These are phyloP conservation scores for Helicocarpus griseus DNA, from an alignment of 2,329 filamentous ascomycete species.

Conservation along the genomic window DNA sequence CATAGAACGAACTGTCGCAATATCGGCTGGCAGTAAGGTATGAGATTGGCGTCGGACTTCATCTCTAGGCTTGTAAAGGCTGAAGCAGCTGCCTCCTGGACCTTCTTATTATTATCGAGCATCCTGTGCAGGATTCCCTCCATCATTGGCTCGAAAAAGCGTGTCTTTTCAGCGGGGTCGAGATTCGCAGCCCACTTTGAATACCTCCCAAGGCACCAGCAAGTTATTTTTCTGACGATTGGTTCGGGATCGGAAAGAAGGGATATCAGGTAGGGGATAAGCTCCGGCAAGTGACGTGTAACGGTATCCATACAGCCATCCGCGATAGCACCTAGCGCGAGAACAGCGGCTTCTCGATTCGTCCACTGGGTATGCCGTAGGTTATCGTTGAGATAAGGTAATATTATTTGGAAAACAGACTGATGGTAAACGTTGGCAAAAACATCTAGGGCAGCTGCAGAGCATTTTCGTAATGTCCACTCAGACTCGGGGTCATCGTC, in stretches of 20 bases:
- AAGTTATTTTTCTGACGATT: slow-evolving; percentile 91
- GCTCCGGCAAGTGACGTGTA: slow-evolving; percentile 77
- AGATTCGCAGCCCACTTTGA: slow-evolving; percentile 83
- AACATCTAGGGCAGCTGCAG: slow-evolving; percentile 86
- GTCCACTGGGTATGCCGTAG: slow-evolving; percentile 84
- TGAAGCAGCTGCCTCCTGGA: slow-evolving; percentile 91
- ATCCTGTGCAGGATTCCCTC: slow-evolving; percentile 89
- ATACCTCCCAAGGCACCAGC: slow-evolving; percentile 92
- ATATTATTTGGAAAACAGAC: slow-evolving; percentile 79
- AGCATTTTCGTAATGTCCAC: slow-evolving; percentile 96
- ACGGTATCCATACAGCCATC: slow-evolving; percentile 90
- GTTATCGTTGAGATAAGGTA: slow-evolving; percentile 87
- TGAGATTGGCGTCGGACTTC: slow-evolving; percentile 70
- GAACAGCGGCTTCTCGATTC: slow-evolving; percentile 83
- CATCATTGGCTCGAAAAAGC: slow-evolving; percentile 93
- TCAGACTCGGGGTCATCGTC: slow-evolving; percentile 72
- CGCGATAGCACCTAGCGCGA: slow-evolving; percentile 87
- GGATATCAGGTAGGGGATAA: slow-evolving; percentile 82
- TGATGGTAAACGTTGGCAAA: slow-evolving; percentile 84
- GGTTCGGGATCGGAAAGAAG: slow-evolving; percentile 77
- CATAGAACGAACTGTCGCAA: slow-evolving; percentile 85
- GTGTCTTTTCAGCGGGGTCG: slow-evolving; percentile 56
- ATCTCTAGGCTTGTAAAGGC: slow-evolving; percentile 95
- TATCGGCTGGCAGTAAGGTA: slow-evolving; percentile 81
- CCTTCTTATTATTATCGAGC: slow-evolving; percentile 95